phyloP scores from a whole-genome alignment of 768 basidiomycete genomes.

The Saitozyma podzolica region DNA sequence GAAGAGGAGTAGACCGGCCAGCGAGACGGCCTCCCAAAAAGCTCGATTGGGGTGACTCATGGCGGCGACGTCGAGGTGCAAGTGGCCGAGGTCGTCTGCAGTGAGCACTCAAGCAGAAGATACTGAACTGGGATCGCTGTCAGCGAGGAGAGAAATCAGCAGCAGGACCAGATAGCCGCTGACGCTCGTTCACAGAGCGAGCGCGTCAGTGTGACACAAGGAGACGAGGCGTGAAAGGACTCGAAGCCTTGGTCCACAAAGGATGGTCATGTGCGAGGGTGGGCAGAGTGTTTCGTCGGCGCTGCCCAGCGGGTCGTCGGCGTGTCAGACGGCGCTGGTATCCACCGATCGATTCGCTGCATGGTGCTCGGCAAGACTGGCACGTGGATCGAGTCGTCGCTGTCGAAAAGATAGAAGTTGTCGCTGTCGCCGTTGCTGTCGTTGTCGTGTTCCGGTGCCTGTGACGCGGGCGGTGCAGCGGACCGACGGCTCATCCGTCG shows the following conservation, averaged over 20 bases:
- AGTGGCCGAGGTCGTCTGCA: not conserved
- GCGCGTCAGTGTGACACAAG: not conserved
- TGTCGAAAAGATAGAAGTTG: no score
- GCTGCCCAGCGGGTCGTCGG: no score
- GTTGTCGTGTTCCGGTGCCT: no score
- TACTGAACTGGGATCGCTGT: not conserved
- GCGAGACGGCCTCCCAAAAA: slow-evolving; percentile 11
- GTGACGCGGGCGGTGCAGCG: no score
- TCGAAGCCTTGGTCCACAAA: not conserved
- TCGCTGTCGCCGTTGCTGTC: no score
- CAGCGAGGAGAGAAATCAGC: not conserved
- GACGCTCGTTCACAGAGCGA: not conserved
- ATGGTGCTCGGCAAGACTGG: no score
- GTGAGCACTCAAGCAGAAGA: not conserved
- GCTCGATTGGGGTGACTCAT: slow-evolving; percentile 11
- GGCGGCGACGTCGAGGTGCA: not conserved
- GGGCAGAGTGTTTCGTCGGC: no score
- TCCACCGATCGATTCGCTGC: no score
- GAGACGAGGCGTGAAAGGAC: not conserved
- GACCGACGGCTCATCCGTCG: no score
- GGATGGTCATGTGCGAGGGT: no score
- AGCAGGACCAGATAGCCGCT: not conserved
- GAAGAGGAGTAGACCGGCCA: slow-evolving; percentile 4
- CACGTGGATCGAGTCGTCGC: no score
- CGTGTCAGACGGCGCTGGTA: no score